Percentiles rank a stretch among this genome's conserved stretches.
These are phyloP conservation scores for Calonectria honghensis DNA, from an alignment of 2,329 filamentous ascomycete species.

Conservation along the genomic window DNA sequence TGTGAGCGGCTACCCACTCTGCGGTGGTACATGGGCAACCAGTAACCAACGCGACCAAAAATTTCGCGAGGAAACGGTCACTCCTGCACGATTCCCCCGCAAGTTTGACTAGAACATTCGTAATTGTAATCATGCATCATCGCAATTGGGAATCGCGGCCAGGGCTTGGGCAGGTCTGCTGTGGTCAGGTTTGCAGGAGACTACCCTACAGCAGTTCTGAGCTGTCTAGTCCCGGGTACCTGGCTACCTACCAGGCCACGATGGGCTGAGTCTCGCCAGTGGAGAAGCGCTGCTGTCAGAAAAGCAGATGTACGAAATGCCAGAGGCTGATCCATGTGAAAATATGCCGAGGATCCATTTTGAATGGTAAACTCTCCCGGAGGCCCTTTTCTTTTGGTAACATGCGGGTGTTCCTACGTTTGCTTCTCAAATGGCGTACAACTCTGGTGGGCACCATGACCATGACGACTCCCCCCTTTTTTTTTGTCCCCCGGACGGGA, in stretches of 20 bases:
- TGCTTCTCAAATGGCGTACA: neutral
- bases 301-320: neutral
- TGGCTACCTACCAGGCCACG: constrained; percentile 4
- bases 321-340: neutral
- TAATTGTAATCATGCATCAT: constrained; percentile 9
- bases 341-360: neutral
- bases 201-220: constrained; percentile 12
- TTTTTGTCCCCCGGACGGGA: neutral
- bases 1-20: constrained; percentile 16
- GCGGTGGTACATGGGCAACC: constrained; percentile 14
- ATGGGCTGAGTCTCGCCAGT: neutral
- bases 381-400: neutral
- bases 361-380: neutral
- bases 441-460: constrained; percentile 3
- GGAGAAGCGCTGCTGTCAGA: constrained; percentile 1
- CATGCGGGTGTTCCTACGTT: constrained; percentile 5
- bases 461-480: neutral
- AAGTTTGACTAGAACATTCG: neutral
- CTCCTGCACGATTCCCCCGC: neutral
- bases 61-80: neutral
- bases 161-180: too few species aligned
- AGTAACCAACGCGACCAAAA: neutral
- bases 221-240: constrained; percentile 3
- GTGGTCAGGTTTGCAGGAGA: too few species aligned
- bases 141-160: constrained; percentile 1